phyloP scores from a whole-genome alignment of 2,329 filamentous ascomycete species.

The Phialemonium atrogriseum region DNA sequence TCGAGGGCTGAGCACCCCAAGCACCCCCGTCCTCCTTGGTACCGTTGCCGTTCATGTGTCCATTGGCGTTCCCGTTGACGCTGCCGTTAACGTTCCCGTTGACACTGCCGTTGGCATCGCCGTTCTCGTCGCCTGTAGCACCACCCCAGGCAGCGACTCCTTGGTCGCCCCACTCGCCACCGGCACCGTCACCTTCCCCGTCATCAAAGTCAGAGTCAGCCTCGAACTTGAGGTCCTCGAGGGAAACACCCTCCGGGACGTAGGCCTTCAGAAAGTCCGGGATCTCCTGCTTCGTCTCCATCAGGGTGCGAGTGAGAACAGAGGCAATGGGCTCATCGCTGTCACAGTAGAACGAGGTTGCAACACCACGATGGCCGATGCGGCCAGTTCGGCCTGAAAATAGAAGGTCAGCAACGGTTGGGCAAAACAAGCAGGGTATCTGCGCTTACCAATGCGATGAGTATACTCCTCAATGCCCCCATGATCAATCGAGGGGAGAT shows the following conservation, averaged over 20 bases:
- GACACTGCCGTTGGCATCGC: neutral
- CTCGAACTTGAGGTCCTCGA: constrained; percentile 43
- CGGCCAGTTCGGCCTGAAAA: constrained; percentile 81
- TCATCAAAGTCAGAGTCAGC: constrained; percentile 45
- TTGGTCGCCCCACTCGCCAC: constrained; percentile 16
- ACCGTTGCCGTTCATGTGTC: neutral
- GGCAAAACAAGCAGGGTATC: constrained; percentile 3
- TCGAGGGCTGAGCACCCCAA: too few relatives aligned
- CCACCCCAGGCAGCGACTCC: constrained; percentile 1
- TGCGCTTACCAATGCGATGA: constrained; percentile 86
- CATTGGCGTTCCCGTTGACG: neutral
- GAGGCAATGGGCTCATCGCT: constrained; percentile 64
- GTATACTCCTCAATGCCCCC: constrained; percentile 93
- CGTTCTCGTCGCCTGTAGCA: neutral
- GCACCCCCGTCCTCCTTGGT: neutral
- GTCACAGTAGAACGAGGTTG: constrained; percentile 83
- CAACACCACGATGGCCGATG: constrained; percentile 78
- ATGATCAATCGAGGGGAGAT: constrained; percentile 64
- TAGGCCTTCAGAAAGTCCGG: constrained; percentile 72
- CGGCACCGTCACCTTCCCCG: constrained; percentile 11
- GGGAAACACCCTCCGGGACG: constrained; percentile 46
- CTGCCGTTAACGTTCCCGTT: neutral
- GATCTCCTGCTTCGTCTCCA: constrained; percentile 70
- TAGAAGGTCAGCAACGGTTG: constrained; percentile 1
- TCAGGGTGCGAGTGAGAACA: constrained; percentile 69